Base-by-base conservation (phyloP, 257 asterid species). In the Solanum chilense region DNA sequence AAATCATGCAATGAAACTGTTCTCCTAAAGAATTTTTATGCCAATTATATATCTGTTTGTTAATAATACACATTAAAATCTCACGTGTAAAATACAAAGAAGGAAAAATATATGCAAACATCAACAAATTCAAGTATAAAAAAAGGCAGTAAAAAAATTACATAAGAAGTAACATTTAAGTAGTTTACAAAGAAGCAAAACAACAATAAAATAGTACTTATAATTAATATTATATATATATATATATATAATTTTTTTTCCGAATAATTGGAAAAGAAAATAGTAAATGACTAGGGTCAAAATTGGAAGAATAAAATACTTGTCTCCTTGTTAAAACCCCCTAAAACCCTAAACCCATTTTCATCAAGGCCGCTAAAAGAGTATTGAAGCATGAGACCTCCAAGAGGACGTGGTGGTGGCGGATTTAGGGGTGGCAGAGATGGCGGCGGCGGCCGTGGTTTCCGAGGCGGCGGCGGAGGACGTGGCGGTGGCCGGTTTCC, bases 391-490 rank as follows among this genome's bases (percentile, higher is more conserved):
- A 37, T 96, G 99, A 95, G 98, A 87, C 98, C 99, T 88, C 99
- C 99, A 33, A 94, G 98, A 91, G 98, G 98, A 86, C 98, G 99
- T 71, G 98, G 97, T 85, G 94, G 96, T 60, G 95, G 94, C 5
- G 95, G 98, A 29, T 94, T 94, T 42, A 89, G 95, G 47, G 98
- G 98, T 4, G 95, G 98, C 44, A 87, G 98, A 71, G 96, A 90
- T 60, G 97, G 95, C 7, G 94, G 95, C 7, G 94, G 94, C 5
- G 94, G 97, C 0, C 90, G 93, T 44, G 88, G 88, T 33, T 75
- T 84, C n/a, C 52, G 91, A 12, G 86, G 92, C 0, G 92, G 95
- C 64, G 90, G 93, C 0, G 91, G 90, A 73, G 88, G 92, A 62
- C 87, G 92, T 86, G 35, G 90, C 66, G 94, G 92, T 58, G 93